Percentiles rank a stretch among this genome's conserved stretches.
These are phyloP conservation scores for Pseudoneurospora amorphoporcata DNA, from an alignment of 495 filamentous ascomycete species.

Conservation along the genomic window DNA sequence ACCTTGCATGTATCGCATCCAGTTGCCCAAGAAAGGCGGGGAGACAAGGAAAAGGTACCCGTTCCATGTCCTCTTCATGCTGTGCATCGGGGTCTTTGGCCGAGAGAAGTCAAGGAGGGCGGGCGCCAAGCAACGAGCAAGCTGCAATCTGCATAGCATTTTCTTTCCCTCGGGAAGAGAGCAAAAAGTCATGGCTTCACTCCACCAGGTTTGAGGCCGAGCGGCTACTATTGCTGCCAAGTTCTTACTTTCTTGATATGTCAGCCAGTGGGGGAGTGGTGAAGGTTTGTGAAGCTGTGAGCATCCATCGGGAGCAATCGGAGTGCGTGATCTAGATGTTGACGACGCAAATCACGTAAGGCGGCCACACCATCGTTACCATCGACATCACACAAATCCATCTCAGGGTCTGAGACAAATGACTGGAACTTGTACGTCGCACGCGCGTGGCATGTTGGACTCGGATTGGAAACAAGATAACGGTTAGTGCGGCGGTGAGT, in stretches of 20 bases:
- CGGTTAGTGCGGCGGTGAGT: neutral
- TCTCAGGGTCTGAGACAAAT: neutral
- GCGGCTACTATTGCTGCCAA: neutral
- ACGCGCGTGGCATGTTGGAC: neutral
- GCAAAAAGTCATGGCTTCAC: neutral
- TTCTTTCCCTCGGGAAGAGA: neutral
- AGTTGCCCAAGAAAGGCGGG: neutral
- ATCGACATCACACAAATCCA: neutral
- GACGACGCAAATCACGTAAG: neutral
- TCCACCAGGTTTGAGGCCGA: neutral
- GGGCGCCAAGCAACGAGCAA: neutral
- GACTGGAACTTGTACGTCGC: neutral
- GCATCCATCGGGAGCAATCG: neutral
- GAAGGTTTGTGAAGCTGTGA: neutral
- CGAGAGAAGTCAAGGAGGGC: neutral
- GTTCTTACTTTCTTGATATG: neutral
- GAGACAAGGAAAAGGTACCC: neutral
- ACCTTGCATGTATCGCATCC: neutral
- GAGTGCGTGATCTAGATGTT: neutral
- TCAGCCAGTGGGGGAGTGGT: neutral
- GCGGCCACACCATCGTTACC: neutral
- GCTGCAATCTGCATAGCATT: no score
- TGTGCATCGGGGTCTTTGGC: neutral
- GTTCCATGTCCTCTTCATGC: neutral
- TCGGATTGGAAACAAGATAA: neutral